Evolutionary conservation across 2,329 filamentous ascomycete genomes (phyloP), one percentile per base, ranked within the genome.

Genomic region (Fusarium nelsonii): DNA sequence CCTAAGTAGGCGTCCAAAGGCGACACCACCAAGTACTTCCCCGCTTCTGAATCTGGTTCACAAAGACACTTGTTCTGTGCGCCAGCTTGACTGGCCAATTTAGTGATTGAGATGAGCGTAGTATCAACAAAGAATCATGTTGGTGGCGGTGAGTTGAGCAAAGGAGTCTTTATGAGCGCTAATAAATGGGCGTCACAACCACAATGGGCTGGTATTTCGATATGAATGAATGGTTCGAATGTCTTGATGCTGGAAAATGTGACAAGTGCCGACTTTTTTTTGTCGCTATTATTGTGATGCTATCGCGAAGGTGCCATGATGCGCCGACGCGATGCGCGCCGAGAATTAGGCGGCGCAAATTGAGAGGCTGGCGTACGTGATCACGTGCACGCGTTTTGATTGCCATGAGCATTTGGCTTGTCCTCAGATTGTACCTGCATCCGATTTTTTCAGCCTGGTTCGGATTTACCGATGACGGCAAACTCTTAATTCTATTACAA

Each of bases 281-380:
- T 68, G 65, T 58, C 55, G 63, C 51, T 64, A 66, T 67, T 55
- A 55, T 68, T 50, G 55, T 57, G 69, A 70, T 68, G 70, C 70
- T 69, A 61, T 67, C 65, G 68, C 62, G 72, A 63, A 64, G 49
- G 60, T 75, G 72, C 69, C 73, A 71, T 69, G 73, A 73, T 71
- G 65, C 57, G 61, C 63, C 45, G 68, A 71, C 75, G 77, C 75
- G 74, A 69, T 70, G 70, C 70, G 75, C 76, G 72, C 77, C 77
- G 77, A 78, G 51, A 76, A 76, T 78, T 78, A 78, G 71, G 75
- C 77, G 77, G 75, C 75, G 74, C 75, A 73, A 66, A 74, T 65
- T 51, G 49, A 63, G 67, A 73, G 70, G 70, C 44, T 74, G 69
- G 69, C 7, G 32, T 44, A 44, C 63, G 70, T 63, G 62, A 65